A percentile compares a stretch with the other conserved stretches of the same genome.
These are phyloP conservation scores for Naegleria fowleri DNA, from an alignment of 208 protist species.

Conservation along the genomic window DNA sequence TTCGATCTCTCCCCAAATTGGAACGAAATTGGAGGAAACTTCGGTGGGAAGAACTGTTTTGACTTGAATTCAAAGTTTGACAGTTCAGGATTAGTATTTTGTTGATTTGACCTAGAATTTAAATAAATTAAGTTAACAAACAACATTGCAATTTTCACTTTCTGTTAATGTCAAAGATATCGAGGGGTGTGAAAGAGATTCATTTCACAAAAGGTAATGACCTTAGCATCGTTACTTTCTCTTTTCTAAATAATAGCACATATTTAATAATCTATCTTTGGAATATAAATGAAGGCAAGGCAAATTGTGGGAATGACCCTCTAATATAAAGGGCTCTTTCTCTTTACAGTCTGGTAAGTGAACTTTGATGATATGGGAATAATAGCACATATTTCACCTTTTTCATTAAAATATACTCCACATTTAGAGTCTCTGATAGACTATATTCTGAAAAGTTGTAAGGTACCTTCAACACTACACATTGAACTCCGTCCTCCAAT, in stretches of 20 bases:
- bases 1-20: too few species aligned
- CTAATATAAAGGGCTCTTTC: background rate
- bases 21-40: too few species aligned
- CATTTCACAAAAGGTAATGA: too few species aligned
- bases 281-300: background rate
- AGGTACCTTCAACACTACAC: background rate
- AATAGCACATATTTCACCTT: background rate
- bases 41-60: too few species aligned
- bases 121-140: too few species aligned
- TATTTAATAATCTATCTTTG: background rate
- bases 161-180: too few species aligned
- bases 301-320: background rate
- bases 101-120: too few species aligned
- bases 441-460: background rate
- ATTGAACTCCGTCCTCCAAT: background rate
- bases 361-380: background rate
- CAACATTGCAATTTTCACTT: too few species aligned
- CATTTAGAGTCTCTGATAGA: background rate
- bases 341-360: background rate
- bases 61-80: too few species aligned
- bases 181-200: too few species aligned
- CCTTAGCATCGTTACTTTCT: too few species aligned
- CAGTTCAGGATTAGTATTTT: too few species aligned
- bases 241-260: background rate
- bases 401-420: background rate